These are phyloP conservation scores for Draba incana DNA, from an alignment of 345 rosid genomes.

Conservation along the genomic window DNA sequence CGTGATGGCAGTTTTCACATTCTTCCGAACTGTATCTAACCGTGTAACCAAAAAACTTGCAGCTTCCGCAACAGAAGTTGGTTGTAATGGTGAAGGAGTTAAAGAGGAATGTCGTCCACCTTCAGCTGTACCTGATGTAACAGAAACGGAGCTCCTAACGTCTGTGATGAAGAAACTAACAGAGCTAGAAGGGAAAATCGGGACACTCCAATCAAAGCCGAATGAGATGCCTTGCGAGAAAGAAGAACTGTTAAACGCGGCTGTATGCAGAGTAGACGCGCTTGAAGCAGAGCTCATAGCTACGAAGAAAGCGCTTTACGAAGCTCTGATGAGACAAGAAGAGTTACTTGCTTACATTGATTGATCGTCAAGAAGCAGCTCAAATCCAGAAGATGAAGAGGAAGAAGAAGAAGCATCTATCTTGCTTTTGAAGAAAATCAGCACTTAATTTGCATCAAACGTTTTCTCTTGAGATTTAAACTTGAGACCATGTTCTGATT, in stretches of 20 bases:
- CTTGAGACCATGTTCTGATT: background rate
- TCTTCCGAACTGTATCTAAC: constrained; percentile 52
- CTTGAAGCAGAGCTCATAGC: constrained; percentile 97
- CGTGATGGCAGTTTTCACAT: constrained; percentile 59
- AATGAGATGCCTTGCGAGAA: constrained; percentile 94
- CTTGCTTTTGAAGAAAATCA: constrained; percentile 29
- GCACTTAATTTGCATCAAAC: background rate
- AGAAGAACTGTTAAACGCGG: constrained; percentile 94
- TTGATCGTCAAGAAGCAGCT: constrained; percentile 82
- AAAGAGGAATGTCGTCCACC: constrained; percentile 56
- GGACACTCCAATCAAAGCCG: constrained; percentile 82
- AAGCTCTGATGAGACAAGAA: constrained; percentile 93
- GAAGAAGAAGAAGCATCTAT: constrained; percentile 40
- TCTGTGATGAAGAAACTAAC: constrained; percentile 79
- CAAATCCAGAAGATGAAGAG: constrained; percentile 39
- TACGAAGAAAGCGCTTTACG: constrained; percentile 91
- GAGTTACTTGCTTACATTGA: constrained; percentile 94
- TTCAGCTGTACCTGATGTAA: constrained; percentile 62
- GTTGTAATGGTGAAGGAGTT: constrained; percentile 26
- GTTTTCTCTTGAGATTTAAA: background rate
- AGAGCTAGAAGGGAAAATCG: constrained; percentile 89
- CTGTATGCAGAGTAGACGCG: constrained; percentile 97
- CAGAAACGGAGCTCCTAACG: constrained; percentile 65
- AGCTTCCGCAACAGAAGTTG: constrained; percentile 44
- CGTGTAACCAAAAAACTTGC: constrained; percentile 57